Evolutionary conservation across 2,329 filamentous ascomycete genomes (phyloP).

Genomic region (Colletotrichum orbiculare): DNA sequence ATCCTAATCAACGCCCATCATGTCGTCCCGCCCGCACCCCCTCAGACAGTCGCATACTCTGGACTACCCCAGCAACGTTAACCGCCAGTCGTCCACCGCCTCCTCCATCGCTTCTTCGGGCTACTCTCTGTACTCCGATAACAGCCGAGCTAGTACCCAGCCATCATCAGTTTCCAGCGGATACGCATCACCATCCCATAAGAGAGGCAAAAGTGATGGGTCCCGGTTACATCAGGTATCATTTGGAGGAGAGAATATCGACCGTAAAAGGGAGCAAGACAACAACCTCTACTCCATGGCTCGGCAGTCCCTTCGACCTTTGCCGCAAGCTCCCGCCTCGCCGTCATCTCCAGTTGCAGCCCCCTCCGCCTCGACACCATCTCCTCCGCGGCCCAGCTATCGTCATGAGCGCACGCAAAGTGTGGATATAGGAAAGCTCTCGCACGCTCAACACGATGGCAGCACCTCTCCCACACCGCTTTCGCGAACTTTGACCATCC

Average conservation of each 20-base stretch:
- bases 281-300: slow-evolving; percentile 73
- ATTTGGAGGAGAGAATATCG: slow-evolving; percentile 44
- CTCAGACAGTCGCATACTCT: slow-evolving; percentile 67
- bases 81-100: slow-evolving; percentile 75
- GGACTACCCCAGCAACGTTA: slow-evolving; percentile 58
- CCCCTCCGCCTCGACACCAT: slow-evolving; percentile 40
- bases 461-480: slow-evolving; percentile 55
- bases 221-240: slow-evolving; percentile 57
- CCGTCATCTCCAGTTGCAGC: slow-evolving; percentile 46
- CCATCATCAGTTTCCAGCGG: slow-evolving; percentile 78
- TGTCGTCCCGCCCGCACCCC: slow-evolving; percentile 68
- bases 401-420: slow-evolving; percentile 72
- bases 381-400: slow-evolving; percentile 50
- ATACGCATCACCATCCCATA: slow-evolving; percentile 67
- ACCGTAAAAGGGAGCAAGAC: slow-evolving; percentile 60
- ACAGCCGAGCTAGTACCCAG: slow-evolving; percentile 74
- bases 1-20: slow-evolving; percentile 47
- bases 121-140: slow-evolving; percentile 70
- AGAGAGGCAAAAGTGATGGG: slow-evolving; percentile 81
- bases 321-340: slow-evolving; percentile 72
- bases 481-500: slow-evolving; percentile 54
- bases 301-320: slow-evolving; percentile 80
- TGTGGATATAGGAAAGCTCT: slow-evolving; percentile 68
- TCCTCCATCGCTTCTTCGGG: slow-evolving; percentile 78
- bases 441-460: slow-evolving; percentile 58